phyloP scores from a whole-genome alignment of 495 filamentous ascomycete species.

The Penicillium cosmopolitanum region DNA sequence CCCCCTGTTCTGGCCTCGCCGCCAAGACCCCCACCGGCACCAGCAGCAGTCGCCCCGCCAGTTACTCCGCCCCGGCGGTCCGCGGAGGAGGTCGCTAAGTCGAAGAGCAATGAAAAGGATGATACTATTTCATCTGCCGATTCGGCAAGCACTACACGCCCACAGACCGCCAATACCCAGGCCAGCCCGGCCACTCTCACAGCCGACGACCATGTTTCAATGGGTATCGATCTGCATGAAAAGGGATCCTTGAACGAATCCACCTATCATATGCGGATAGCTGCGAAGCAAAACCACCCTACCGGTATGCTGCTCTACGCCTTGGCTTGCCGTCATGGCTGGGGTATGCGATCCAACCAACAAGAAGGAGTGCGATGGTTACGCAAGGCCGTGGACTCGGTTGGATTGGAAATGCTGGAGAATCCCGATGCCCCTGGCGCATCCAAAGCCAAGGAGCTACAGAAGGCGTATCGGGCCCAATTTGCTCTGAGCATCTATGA shows the following conservation, averaged over 20 bases:
- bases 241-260: slow-evolving; percentile 84
- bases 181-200: slow-evolving; percentile 58
- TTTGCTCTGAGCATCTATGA: slow-evolving; percentile 96
- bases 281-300: slow-evolving; percentile 80
- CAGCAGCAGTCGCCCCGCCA: slow-evolving; percentile 16
- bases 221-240: slow-evolving; percentile 87
- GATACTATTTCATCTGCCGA: slow-evolving; percentile 64
- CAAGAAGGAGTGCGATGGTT: slow-evolving; percentile 89
- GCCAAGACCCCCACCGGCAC: slow-evolving; percentile 6
- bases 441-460: slow-evolving; percentile 63
- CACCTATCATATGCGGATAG: slow-evolving; percentile 92
- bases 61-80: slow-evolving; percentile 53
- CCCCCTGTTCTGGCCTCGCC: slow-evolving; percentile 18
- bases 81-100: slow-evolving; percentile 45
- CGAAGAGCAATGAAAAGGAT: slow-evolving; percentile 39
- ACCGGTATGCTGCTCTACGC: slow-evolving; percentile 96
- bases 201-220: slow-evolving; percentile 83
- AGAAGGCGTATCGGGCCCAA: slow-evolving; percentile 81
- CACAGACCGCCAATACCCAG: slow-evolving; percentile 51
- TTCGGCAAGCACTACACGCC: slow-evolving; percentile 67
- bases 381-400: slow-evolving; percentile 84
- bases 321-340: slow-evolving; percentile 94
- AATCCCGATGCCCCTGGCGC: slow-evolving; percentile 70
- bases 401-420: slow-evolving; percentile 77
- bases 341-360: slow-evolving; percentile 94